Base-by-base conservation (phyloP, 2,329 filamentous ascomycete species). In the Daldinia sp. region DNA sequence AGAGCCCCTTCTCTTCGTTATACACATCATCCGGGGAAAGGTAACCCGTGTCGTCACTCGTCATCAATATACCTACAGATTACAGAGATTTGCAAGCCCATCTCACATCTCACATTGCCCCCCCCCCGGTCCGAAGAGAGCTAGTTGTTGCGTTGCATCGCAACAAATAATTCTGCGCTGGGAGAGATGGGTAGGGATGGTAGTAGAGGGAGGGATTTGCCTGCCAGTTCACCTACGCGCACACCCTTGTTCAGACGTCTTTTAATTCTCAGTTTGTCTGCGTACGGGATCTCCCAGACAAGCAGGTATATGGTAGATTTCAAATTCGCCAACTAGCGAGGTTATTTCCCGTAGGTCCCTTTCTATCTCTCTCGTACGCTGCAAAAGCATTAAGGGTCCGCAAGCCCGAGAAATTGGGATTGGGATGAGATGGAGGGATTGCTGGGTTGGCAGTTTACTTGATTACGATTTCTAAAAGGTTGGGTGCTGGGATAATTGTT, bases 31-130 rank as follows among this genome's bases (percentile, higher is more conserved):
- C 61, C 57, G 64, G 48, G 54, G 52, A 51, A 64, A 39, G 23
- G 49, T 13, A 54, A 48, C 13, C 13, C 39, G 64, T 66, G 64
- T 61, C 64, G 64, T 66, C 64, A 66, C 60, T 61, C n/a, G 11
- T 54, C 57, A 60, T 57, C 48, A 55, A 63, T 39, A 39, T 52
- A 39, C 49, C 19, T 56, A 47, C 27, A 54, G 17, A 32, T 7
- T 60, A 47, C 34, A 54, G 17, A 41, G 23, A 45, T 27, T 43
- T 50, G 19, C 30, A 50, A 57, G 21, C 17, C 39, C 55, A n/a
- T n/a, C n/a, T n/a, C n/a, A n/a, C 34, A 52, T 61, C 29, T 35
- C 47, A 50, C 17, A 45, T 23, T 55, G 43, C 48, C 51, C 53
- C n/a, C n/a, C n/a, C n/a, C n/a, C n/a, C n/a, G n/a, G 45, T 52